Evolutionary conservation across 2,329 filamentous ascomycete species (phyloP).

Genomic region (Cephalotrichum gorgonifer): DNA sequence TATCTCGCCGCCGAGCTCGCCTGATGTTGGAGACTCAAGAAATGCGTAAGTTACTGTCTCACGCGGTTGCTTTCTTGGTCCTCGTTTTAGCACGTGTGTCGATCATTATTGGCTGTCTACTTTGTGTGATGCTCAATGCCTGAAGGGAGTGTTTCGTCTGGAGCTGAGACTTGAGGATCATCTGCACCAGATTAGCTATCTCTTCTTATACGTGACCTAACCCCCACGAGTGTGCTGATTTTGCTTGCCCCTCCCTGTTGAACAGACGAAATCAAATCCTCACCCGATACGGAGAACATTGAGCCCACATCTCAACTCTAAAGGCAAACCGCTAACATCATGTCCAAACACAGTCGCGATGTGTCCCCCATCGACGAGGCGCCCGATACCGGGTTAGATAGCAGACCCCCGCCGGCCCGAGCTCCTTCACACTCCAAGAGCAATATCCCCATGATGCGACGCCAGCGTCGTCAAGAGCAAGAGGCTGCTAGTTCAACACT

Average conservation of each 20-base stretch:
- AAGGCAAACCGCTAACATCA: neutral
- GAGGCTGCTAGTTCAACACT: slow-evolving; percentile 24
- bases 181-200: neutral
- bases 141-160: neutral
- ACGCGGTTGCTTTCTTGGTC: neutral
- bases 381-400: slow-evolving; percentile 20
- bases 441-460: slow-evolving; percentile 42
- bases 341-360: slow-evolving; percentile 16
- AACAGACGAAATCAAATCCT: neutral
- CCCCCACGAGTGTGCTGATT: too few species aligned
- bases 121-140: neutral
- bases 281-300: neutral
- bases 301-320: neutral
- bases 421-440: slow-evolving; percentile 12
- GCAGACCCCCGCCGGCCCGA: neutral
- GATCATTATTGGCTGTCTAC: neutral
- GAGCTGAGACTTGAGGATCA: neutral
- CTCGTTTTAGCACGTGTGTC: neutral
- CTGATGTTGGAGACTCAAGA: slow-evolving; percentile 28
- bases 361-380: slow-evolving; percentile 44
- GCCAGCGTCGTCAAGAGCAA: slow-evolving; percentile 35
- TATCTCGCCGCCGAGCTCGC: slow-evolving; percentile 48
- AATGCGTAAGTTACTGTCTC: slow-evolving; percentile 27
- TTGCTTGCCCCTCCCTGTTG: slow-evolving; percentile 5
- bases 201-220: neutral